Conservation (phyloP, 1,139 yeast species). For the Wickerhamomyces sp. region DNA sequence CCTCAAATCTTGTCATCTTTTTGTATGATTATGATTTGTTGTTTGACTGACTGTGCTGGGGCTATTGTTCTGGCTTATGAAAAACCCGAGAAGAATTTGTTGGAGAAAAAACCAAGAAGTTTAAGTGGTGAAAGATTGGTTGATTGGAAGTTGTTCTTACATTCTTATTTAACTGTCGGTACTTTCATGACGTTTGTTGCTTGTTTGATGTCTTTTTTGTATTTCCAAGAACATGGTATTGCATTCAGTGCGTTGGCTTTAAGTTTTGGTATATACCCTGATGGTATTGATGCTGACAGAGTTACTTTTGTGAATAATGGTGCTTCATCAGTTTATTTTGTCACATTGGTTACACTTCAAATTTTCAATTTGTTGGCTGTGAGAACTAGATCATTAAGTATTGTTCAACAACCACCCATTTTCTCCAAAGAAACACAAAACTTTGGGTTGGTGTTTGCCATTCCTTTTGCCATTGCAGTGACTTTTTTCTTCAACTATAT, state of each 20-base stretch:
- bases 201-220: constrained; percentile 38
- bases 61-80: constrained; percentile 44
- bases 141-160: constrained; percentile 36
- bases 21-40: constrained; percentile 46
- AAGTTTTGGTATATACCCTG: constrained; percentile 34
- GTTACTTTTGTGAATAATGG: constrained; percentile 27
- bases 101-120: constrained; percentile 39
- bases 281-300: constrained; percentile 24
- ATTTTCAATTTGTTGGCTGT: constrained; percentile 42
- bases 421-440: constrained; percentile 26
- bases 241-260: constrained; percentile 33
- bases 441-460: constrained; percentile 30
- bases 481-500: constrained; percentile 44
- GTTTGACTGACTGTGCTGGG: constrained; percentile 43
- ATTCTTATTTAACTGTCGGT: constrained; percentile 42
- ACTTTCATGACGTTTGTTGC: constrained; percentile 39
- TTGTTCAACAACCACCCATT: constrained; percentile 38
- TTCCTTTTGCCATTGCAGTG: constrained; percentile 35
- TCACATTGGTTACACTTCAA: constrained; percentile 46
- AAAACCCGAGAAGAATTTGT: constrained; percentile 39
- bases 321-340: constrained; percentile 45
- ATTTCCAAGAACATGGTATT: constrained; percentile 36
- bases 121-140: constrained; percentile 40
- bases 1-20: constrained; percentile 49
- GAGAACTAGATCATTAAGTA: constrained; percentile 40